Base-by-base conservation (phyloP, 2,329 filamentous ascomycete species). In the Trichoderma sp. region DNA sequence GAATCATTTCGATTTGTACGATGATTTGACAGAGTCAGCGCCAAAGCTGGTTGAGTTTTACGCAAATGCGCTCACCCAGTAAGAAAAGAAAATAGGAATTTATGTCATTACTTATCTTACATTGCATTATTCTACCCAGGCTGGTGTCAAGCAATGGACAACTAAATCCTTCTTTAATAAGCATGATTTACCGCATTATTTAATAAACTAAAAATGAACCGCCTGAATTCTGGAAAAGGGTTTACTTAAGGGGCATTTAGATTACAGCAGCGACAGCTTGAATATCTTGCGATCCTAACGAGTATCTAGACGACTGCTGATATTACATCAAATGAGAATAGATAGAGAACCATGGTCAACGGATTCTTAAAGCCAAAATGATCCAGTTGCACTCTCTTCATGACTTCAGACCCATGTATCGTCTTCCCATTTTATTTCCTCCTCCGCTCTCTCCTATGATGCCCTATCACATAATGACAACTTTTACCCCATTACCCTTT, bases 1-100 rank as follows among this genome's bases (percentile, higher is more conserved):
- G 61, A 74, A 70, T 6, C 74, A 75, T 20, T 70, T 75, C 28
- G 71, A 71, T 32, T 23, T 73, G 17, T 75, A 75, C 26, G 71
- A 75, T 20, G n/a, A 50, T 50, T 50, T 50, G 0, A 50, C n/a
- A n/a, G 43, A 50, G 43, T 20, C 43, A 0, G n/a, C 43, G 43
- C 43, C 43, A 1, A 50, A 50, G n/a, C n/a, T 50, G 1, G 43
- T 50, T 6, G 43, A 50, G 43, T 50, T 50, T 50, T 50, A 50
- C n/a, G 2, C 43, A 50, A 50, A 50, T 50, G 43, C 43, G 9
- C 43, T 50, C n/a, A 0, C 43, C 20, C 43, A 50, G 9, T 50
- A 50, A 50, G n/a, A 50, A 20, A 50, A 50, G 4, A 50, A n/a
- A 4, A 43, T 4, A 50, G 43, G 4, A 20, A 20, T n/a, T n/a